phyloP scores from a whole-genome alignment of 1,284 basidiomycete species.

The Sphagnurus paluster region DNA sequence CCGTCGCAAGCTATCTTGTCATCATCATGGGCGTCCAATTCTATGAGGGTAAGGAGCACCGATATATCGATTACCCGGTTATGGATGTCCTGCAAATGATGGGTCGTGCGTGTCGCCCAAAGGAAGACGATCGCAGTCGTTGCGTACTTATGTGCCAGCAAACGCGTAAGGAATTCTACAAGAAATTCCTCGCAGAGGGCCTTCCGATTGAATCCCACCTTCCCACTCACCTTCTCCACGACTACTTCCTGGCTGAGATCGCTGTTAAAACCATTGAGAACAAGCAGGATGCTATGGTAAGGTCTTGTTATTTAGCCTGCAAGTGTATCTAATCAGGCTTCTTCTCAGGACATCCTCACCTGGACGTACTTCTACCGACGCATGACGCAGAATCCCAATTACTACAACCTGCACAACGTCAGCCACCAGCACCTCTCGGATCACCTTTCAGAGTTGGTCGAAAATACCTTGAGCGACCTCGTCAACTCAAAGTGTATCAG shows the following conservation, averaged over 20 bases:
- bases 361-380: constrained; percentile 97
- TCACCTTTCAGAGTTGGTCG: constrained; percentile 94
- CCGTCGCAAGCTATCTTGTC: constrained; percentile 94
- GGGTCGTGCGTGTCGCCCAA: constrained; percentile 90
- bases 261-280: constrained; percentile 99
- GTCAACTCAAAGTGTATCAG: constrained; percentile 94
- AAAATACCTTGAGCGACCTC: constrained; percentile 89
- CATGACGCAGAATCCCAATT: constrained; percentile 94
- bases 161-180: constrained; percentile 97
- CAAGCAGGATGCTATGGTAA: constrained; percentile 93
- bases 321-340: constrained; percentile 24
- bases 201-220: constrained; percentile 97
- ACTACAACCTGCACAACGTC: constrained; percentile 93
- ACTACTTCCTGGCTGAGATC: constrained; percentile 98
- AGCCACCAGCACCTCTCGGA: constrained; percentile 93
- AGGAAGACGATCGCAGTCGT: constrained; percentile 83
- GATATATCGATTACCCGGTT: constrained; percentile 97
- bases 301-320: constrained; percentile 22
- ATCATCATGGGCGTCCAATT: constrained; percentile 98
- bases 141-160: constrained; percentile 98
- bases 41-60: constrained; percentile 95
- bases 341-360: constrained; percentile 80
- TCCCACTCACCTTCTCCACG: constrained; percentile 84
- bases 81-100: constrained; percentile 99
- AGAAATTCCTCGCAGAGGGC: constrained; percentile 97